phyloP scores from a whole-genome alignment of 345 rosid species.

The Populus deltoides region DNA sequence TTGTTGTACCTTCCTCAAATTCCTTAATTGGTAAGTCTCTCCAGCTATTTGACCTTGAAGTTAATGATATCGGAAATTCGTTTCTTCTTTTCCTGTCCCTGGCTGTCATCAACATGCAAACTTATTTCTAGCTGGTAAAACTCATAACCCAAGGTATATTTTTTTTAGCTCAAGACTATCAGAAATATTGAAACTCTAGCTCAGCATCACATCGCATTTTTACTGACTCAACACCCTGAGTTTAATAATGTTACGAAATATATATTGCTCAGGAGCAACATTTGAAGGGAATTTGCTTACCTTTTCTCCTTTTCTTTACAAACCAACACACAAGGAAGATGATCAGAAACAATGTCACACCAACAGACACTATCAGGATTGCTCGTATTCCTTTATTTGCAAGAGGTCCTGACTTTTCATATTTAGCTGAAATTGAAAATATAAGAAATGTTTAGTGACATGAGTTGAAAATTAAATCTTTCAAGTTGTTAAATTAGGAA shows the following conservation, averaged over 20 bases:
- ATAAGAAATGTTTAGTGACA: neutral
- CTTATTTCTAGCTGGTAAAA: neutral
- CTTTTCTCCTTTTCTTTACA: conserved; percentile 10
- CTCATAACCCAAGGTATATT: too few species aligned
- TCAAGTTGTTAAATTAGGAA: neutral
- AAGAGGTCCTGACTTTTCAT: conserved; percentile 16
- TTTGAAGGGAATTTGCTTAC: conserved; percentile 2
- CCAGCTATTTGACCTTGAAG: conserved; percentile 18
- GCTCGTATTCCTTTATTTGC: conserved; percentile 14
- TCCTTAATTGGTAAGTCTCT: conserved; percentile 34
- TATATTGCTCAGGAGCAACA: neutral
- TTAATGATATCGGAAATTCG: conserved; percentile 9
- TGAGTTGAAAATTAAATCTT: too few species aligned
- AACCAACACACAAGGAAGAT: neutral
- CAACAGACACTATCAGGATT: conserved; percentile 7
- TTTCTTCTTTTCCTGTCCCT: conserved; percentile 24
- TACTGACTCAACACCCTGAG: too few species aligned
- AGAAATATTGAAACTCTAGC: too few species aligned
- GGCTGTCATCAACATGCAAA: neutral
- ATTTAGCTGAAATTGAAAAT: conserved; percentile 7
- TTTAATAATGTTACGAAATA: neutral
- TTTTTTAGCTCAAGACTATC: too few species aligned
- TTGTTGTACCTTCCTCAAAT: conserved; percentile 29
- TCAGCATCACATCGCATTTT: too few species aligned
- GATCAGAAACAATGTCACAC: neutral